These are phyloP conservation scores for Atalantia buxifolia DNA, from an alignment of 345 rosid genomes.

Conservation along the genomic window DNA sequence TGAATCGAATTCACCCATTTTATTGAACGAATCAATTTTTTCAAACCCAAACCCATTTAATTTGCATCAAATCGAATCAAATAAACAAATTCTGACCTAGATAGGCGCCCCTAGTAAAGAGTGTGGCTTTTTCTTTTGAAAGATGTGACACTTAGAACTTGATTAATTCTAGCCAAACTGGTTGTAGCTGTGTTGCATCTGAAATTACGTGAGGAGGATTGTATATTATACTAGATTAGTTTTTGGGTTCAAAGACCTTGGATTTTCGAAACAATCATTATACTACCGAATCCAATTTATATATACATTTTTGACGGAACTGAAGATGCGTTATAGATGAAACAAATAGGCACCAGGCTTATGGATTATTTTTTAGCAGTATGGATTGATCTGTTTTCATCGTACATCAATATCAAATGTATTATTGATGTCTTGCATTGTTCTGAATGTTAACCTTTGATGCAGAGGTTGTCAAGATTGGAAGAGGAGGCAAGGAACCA, in stretches of 20 bases:
- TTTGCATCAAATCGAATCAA: no score
- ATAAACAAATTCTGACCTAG: no score
- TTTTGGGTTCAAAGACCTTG: not conserved
- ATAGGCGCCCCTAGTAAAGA: not conserved
- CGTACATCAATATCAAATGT: not conserved
- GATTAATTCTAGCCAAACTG: not conserved
- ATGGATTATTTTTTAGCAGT: not conserved
- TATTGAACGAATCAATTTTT: no score
- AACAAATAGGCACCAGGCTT: not conserved
- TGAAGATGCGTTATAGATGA: not conserved
- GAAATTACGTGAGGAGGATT: not conserved
- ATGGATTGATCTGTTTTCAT: not conserved
- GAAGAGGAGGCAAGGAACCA: slow-evolving; percentile 85
- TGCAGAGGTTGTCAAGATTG: slow-evolving; percentile 82
- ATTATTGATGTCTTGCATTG: slow-evolving; percentile 7
- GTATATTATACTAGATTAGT: not conserved
- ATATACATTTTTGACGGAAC: not conserved
- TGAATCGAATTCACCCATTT: no score
- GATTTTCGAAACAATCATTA: not conserved
- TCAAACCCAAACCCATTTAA: no score
- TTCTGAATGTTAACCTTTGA: slow-evolving; percentile 23
- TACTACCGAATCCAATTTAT: not conserved
- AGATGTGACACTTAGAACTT: slow-evolving; percentile 1
- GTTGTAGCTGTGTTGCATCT: not conserved
- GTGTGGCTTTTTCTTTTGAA: slow-evolving; percentile 3